phyloP scores from a whole-genome alignment of 2,329 filamentous ascomycete genomes.

The Bisporella sp. region DNA sequence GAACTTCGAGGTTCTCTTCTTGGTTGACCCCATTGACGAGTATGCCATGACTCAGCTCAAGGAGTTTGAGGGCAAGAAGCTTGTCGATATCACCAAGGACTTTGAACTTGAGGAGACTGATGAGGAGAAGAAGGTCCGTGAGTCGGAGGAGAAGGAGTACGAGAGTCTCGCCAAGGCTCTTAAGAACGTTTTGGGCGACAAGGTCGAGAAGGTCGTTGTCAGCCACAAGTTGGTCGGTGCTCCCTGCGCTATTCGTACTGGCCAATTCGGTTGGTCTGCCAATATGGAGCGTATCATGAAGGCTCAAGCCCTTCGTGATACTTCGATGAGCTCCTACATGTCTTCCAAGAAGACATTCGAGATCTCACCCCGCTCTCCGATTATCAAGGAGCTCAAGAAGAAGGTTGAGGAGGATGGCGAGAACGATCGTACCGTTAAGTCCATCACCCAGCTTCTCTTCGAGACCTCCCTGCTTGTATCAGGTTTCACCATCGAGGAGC shows the following conservation, averaged over 20 bases:
- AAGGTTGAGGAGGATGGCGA: constrained; percentile 98
- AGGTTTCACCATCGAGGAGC: constrained; percentile 99
- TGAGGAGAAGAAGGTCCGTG: constrained; percentile 94
- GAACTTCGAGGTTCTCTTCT: constrained; percentile 99
- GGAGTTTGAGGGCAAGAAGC: constrained; percentile 99
- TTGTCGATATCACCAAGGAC: constrained; percentile 99
- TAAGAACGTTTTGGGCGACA: constrained; percentile 98
- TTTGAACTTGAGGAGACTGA: constrained; percentile 99
- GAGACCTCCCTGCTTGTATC: constrained; percentile 98
- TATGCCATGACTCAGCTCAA: constrained; percentile 47
- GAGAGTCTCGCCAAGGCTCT: constrained; percentile 91
- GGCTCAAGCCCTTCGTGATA: constrained; percentile 98
- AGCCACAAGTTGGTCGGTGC: constrained; percentile 93
- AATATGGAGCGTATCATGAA: constrained; percentile 99
- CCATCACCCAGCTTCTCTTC: constrained; percentile 95
- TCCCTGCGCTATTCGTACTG: constrained; percentile 97
- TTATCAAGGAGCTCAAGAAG: constrained; percentile 98
- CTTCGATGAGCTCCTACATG: constrained; percentile 99
- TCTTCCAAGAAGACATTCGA: constrained; percentile 99
- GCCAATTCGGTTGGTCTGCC: constrained; percentile 99
- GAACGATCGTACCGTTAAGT: constrained; percentile 99
- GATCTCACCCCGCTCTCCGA: constrained; percentile 97
- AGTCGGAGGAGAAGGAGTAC: constrained; percentile 97
- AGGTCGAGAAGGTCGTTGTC: constrained; percentile 99
- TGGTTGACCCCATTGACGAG: constrained; percentile 82